phyloP scores from a whole-genome alignment of 768 basidiomycete genomes.

The Macrolepiota dolichaula region DNA sequence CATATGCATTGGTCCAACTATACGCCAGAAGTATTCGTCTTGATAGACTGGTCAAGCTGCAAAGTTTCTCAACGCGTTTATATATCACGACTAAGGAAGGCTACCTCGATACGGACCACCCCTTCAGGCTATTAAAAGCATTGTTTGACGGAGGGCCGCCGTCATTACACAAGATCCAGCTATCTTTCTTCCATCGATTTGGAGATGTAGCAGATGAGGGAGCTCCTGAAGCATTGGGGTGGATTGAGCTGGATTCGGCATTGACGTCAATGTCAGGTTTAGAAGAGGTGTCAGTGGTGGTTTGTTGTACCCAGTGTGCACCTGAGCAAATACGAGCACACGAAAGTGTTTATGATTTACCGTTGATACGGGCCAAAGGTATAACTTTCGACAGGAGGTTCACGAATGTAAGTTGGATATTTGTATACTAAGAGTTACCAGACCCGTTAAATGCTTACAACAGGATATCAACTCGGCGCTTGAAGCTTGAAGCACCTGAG shows the following conservation, averaged over 20 bases:
- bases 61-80: slow-evolving; percentile 8
- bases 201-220: neutral
- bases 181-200: slow-evolving; percentile 7
- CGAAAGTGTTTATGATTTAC: slow-evolving; percentile 3
- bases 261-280: neutral
- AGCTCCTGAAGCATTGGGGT: slow-evolving; percentile 1
- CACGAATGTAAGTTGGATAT: slow-evolving; percentile 3
- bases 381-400: neutral
- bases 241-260: slow-evolving; percentile 1
- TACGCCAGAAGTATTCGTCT: neutral
- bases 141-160: neutral
- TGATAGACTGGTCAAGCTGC: neutral
- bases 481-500: neutral
- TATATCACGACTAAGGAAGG: slow-evolving; percentile 4
- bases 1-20: neutral
- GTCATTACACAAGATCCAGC: slow-evolving; percentile 1
- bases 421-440: neutral
- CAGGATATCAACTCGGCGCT: slow-evolving; percentile 7
- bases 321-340: neutral
- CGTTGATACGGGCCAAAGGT: neutral
- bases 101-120: slow-evolving; percentile 1
- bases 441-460: neutral
- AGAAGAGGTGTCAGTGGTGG: neutral
- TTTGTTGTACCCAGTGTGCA: slow-evolving; percentile 10
- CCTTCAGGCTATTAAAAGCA: neutral